Percentiles rank a stretch among this genome's conserved stretches.
phyloP scores from a whole-genome alignment of 176 grass and related monocot genomes.

The Ensete ventricosum region DNA sequence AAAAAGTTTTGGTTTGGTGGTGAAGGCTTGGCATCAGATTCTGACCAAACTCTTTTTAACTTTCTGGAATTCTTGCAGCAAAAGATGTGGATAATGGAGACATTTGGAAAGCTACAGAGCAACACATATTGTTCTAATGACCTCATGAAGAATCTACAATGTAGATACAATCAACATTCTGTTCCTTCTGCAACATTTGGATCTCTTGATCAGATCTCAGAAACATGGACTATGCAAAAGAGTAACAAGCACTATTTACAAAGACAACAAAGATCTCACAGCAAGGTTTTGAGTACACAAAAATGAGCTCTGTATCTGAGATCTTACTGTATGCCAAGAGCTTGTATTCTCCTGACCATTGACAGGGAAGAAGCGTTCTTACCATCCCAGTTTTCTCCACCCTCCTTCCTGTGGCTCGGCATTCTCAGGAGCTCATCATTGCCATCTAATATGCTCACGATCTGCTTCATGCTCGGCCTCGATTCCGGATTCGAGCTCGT shows the following conservation, averaged over 20 bases:
- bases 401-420: slow-evolving; percentile 32
- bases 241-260: background rate
- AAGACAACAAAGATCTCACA: background rate
- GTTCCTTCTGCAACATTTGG: background rate
- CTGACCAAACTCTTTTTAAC: too few species aligned
- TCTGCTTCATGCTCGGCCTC: slow-evolving; percentile 63
- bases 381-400: slow-evolving; percentile 39
- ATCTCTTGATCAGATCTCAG: background rate
- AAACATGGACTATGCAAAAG: background rate
- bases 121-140: background rate
- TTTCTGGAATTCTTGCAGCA: too few species aligned
- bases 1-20: too few species aligned
- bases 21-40: too few species aligned
- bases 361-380: slow-evolving; percentile 45
- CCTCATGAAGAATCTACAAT: too few species aligned
- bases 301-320: too few species aligned
- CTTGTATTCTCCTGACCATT: slow-evolving; percentile 55
- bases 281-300: too few species aligned
- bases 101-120: background rate
- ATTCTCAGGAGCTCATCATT: slow-evolving; percentile 48
- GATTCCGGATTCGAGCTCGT: slow-evolving; percentile 38
- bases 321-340: slow-evolving; percentile 69
- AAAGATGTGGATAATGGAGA: background rate
- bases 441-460: slow-evolving; percentile 67
- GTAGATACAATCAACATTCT: background rate